Base-by-base conservation (phyloP, 805 yeast genomes). In the Saccharomyces paradoxus region DNA sequence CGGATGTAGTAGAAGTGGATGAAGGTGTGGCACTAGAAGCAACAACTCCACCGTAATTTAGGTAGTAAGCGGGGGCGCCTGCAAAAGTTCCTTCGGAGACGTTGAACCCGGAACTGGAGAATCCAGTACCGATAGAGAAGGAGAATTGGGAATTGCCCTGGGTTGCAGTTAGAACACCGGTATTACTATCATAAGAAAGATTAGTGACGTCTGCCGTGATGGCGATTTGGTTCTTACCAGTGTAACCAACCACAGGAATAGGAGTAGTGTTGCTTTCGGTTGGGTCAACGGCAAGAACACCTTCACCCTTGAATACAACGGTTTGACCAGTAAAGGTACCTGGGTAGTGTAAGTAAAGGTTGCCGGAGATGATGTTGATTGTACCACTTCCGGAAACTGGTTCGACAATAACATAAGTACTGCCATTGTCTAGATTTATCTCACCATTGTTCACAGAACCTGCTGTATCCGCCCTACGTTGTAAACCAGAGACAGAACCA, bases 31-130 rank as follows among this genome's bases (percentile, higher is more conserved):
- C 24, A 47, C 55, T 55, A 49, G 55, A 48, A n/a, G 51, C 46
- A 26, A 55, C 49, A 22, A 57, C 47, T 13, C 47, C n/a, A 12
- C 57, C 27, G 21, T 56, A 31, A 26, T 55, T 14, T 21, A 46
- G 49, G 22, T 41, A 51, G n/a, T 56, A 46, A 27, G 57, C 32
- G 8, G 55, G 48, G 32, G 56, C 31, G 14, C 49, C 31, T 22
- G 59, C 44, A 37, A 58, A 22, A 14, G 57, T 27, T 21, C 54
- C 46, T 22, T 55, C 24, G 21, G 41, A 32, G 21, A 32, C 41
- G 21, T 14, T 32, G 41, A 32, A 32, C 2, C 41, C 21, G 30
- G 44, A 46, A 6, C 21, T 22, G 22, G 26, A 8, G n/a, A 46
- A 51, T 4, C 50, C 46, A 6, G 50, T 47, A 30, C 53, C 50